Conservation (phyloP, 768 basidiomycete species). For the Lentinus brumalis region DNA sequence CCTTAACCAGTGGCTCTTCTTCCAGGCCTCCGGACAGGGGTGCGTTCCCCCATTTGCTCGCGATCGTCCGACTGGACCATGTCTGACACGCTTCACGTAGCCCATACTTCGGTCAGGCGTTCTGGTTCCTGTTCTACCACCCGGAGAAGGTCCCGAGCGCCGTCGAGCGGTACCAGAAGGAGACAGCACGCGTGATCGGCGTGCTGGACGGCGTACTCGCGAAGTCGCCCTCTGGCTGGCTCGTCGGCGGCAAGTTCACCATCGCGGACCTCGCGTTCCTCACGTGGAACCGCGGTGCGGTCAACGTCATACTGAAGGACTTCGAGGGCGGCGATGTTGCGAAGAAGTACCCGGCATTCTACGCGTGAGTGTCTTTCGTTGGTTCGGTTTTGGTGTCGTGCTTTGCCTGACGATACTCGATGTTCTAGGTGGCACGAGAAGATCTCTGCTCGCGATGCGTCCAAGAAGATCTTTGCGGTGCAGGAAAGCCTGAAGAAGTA, state of each 20-base stretch:
- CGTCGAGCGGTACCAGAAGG: slow-evolving; percentile 32
- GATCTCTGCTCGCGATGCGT: neutral
- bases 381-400: too few species aligned
- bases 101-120: slow-evolving; percentile 32
- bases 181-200: slow-evolving; percentile 27
- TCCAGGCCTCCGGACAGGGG: slow-evolving; percentile 35
- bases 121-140: slow-evolving; percentile 30
- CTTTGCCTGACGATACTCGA: too few species aligned
- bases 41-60: neutral
- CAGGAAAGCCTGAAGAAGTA: neutral
- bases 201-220: slow-evolving; percentile 33
- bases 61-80: neutral
- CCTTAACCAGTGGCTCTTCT: slow-evolving; percentile 47
- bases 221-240: slow-evolving; percentile 28
- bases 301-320: slow-evolving; percentile 11
- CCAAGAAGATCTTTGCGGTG: neutral
- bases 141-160: slow-evolving; percentile 32
- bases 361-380: slow-evolving; percentile 11
- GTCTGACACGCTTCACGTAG: neutral
- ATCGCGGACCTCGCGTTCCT: slow-evolving; percentile 31
- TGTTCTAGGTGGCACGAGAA: slow-evolving; percentile 3
- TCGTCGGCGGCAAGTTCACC: slow-evolving; percentile 29
- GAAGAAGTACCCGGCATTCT: slow-evolving; percentile 25
- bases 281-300: slow-evolving; percentile 25
- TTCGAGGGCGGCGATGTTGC: slow-evolving; percentile 10